A percentile compares a stretch with the other conserved stretches of the same genome.
Evolutionary conservation across 352 stramenopile genomes (phyloP).

Genomic region (Globisporangium nodosum): DNA sequence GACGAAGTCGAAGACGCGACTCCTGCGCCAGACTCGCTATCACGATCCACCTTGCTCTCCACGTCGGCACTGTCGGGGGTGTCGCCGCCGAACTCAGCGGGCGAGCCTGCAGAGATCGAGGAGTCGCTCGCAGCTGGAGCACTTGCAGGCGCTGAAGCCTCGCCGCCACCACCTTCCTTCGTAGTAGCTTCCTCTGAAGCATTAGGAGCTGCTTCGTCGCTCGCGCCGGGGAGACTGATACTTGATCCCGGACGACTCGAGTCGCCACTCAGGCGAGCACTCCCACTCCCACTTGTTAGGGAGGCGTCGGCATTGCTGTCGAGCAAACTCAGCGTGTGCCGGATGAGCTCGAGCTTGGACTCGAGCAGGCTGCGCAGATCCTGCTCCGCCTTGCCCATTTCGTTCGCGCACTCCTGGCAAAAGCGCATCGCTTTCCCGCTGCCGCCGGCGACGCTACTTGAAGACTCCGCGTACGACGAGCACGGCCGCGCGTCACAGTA

Average conservation of each 20-base stretch:
- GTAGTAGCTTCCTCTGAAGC: too few species aligned
- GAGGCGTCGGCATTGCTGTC: neutral
- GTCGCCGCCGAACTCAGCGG: neutral
- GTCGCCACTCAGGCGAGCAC: neutral
- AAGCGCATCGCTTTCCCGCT: conserved; percentile 32
- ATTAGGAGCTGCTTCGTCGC: neutral
- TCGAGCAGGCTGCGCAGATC: conserved; percentile 57
- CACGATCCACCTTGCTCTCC: neutral
- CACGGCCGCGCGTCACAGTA: conserved; percentile 78
- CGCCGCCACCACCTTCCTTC: neutral
- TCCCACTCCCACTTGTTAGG: neutral
- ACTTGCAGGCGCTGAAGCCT: neutral
- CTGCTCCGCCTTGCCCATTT: conserved; percentile 66
- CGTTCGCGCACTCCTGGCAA: conserved; percentile 67
- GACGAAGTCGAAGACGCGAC: neutral
- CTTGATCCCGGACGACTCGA: conserved; percentile 5
- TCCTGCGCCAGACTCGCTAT: neutral
- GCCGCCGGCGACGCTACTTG: neutral
- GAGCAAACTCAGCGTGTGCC: conserved; percentile 35
- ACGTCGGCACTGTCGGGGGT: neutral
- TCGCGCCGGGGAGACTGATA: neutral
- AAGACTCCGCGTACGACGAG: conserved; percentile 39
- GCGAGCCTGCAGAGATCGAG: neutral
- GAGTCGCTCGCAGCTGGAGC: neutral
- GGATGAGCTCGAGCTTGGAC: conserved; percentile 57